Conservation (phyloP, 2,329 filamentous ascomycete species). For the Aspergillus calidoustus region DNA sequence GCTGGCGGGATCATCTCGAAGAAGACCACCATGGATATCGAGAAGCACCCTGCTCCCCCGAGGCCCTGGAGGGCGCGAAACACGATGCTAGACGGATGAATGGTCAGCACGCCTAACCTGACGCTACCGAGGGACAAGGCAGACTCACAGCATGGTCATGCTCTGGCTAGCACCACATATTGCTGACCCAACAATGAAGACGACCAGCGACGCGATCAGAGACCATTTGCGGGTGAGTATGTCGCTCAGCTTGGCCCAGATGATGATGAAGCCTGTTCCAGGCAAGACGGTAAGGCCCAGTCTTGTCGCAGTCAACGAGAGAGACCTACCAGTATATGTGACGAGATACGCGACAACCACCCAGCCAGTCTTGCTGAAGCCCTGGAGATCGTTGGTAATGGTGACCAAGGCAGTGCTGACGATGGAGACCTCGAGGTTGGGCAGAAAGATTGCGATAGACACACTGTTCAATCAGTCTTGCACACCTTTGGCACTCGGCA, state of each 20-base stretch:
- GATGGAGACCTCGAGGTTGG: conserved; percentile 7
- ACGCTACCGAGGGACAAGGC: no score
- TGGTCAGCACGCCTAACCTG: no score
- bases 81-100: not conserved
- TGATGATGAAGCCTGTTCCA: conserved; percentile 8
- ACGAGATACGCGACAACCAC: conserved; percentile 5
- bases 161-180: conserved; percentile 3
- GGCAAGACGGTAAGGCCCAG: not conserved
- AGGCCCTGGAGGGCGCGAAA: conserved; percentile 6
- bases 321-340: not conserved
- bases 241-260: conserved; percentile 13
- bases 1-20: not conserved
- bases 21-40: not conserved
- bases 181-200: conserved; percentile 10
- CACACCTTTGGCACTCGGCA: no score
- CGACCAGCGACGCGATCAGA: not conserved
- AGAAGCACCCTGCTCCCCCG: not conserved
- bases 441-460: not conserved
- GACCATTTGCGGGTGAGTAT: not conserved
- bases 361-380: conserved; percentile 10
- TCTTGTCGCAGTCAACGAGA: not conserved
- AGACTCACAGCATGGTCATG: not conserved
- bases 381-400: conserved; percentile 7
- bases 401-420: conserved; percentile 7
- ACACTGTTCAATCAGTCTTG: no score